Evolutionary conservation across 257 asterid genomes (phyloP).

Genomic region (Solanum etuberosum): DNA sequence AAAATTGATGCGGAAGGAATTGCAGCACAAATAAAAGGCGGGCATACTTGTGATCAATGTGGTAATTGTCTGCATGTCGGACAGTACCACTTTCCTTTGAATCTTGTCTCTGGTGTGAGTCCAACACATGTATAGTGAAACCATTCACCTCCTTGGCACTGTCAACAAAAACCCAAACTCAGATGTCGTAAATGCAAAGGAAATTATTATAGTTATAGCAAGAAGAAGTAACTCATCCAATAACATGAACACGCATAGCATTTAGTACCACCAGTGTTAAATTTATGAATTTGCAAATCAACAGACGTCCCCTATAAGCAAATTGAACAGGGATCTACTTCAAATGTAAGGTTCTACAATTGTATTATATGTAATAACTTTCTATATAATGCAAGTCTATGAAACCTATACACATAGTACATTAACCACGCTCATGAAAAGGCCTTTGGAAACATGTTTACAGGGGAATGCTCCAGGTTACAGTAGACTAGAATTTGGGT

Average conservation of each 20-base stretch:
- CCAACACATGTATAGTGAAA: constrained; percentile 97
- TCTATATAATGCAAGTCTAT: neutral
- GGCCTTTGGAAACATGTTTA: neutral
- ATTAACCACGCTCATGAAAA: neutral
- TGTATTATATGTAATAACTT: neutral
- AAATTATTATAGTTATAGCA: neutral
- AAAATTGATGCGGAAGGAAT: neutral
- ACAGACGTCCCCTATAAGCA: neutral
- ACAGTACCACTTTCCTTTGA: constrained; percentile 95
- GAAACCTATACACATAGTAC: no score
- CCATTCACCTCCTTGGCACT: constrained; percentile 99
- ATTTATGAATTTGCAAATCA: neutral
- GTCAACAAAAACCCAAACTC: constrained; percentile 2
- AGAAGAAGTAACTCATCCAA: neutral
- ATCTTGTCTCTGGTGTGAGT: constrained; percentile 89
- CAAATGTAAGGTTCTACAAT: neutral
- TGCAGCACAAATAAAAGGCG: neutral
- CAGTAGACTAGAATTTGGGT: neutral
- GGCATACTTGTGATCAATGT: neutral
- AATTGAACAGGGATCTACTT: neutral
- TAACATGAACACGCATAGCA: neutral
- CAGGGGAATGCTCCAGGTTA: neutral
- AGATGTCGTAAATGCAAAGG: neutral
- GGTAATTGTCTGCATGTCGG: constrained; percentile 71
- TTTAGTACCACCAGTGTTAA: neutral